Evolutionary conservation across 768 basidiomycete genomes (phyloP).

Genomic region (Lentinula sp.): DNA sequence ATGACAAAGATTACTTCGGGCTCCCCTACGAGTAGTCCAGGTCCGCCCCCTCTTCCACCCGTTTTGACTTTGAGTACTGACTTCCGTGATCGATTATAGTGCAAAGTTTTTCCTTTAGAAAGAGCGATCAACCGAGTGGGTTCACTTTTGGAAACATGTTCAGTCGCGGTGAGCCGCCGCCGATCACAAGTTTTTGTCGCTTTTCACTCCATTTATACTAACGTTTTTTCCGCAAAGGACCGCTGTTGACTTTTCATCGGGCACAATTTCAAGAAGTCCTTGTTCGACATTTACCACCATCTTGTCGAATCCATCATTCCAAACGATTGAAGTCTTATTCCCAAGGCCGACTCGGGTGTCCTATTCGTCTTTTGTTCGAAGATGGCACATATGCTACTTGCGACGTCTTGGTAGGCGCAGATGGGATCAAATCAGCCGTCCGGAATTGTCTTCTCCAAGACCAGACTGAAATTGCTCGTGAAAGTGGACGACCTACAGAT

Average conservation of each 20-base stretch:
- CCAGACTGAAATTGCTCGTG: slow-evolving; percentile 7
- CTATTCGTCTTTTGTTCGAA: slow-evolving; percentile 26
- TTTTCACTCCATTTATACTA: background rate
- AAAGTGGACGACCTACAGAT: slow-evolving; percentile 4
- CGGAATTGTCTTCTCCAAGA: slow-evolving; percentile 20
- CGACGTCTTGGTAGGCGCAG: slow-evolving; percentile 36
- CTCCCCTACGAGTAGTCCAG: slow-evolving; percentile 18
- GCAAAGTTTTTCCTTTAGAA: slow-evolving; percentile 16
- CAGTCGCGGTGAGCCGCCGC: slow-evolving; percentile 15
- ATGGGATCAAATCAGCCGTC: slow-evolving; percentile 34
- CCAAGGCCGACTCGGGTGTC: slow-evolving; percentile 11
- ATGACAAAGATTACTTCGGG: slow-evolving; percentile 16
- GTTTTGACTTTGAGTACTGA: slow-evolving; percentile 11
- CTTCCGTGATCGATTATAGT: slow-evolving; percentile 5
- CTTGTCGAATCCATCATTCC: slow-evolving; percentile 25
- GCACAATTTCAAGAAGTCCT: slow-evolving; percentile 29
- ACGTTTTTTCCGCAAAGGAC: slow-evolving; percentile 14
- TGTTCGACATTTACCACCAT: slow-evolving; percentile 18
- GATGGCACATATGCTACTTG: slow-evolving; percentile 28
- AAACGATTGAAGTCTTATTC: slow-evolving; percentile 27
- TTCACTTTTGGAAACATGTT: slow-evolving; percentile 18
- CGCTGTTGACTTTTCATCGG: slow-evolving; percentile 25
- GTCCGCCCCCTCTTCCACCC: slow-evolving; percentile 9
- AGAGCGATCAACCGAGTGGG: slow-evolving; percentile 27
- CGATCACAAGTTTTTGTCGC: background rate